Conservation (phyloP, 192 early-diverging fungal genomes). For the Entomortierella parvispora region DNA sequence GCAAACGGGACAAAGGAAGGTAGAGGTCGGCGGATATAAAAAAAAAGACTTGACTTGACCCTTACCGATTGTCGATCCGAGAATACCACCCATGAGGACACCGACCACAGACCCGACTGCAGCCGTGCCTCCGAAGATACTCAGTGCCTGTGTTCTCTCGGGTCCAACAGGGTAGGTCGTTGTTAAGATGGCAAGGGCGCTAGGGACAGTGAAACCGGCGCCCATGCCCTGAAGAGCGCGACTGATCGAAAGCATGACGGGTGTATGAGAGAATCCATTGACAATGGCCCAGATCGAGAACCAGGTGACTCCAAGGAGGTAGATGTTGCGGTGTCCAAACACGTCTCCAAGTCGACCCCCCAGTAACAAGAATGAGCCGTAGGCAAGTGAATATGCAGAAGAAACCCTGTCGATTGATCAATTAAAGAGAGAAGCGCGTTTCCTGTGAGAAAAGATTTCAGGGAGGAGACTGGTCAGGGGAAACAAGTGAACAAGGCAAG, state of each 20-base stretch:
- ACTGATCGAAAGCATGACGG: slow-evolving; percentile 16
- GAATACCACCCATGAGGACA: slow-evolving; percentile 23
- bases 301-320: slow-evolving; percentile 10
- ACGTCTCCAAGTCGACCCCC: slow-evolving; percentile 29
- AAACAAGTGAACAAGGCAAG: neutral
- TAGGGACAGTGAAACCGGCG: slow-evolving; percentile 34
- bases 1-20: no score
- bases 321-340: slow-evolving; percentile 30
- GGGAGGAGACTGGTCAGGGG: neutral
- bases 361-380: slow-evolving; percentile 25
- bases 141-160: slow-evolving; percentile 14
- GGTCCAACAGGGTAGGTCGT: slow-evolving; percentile 17
- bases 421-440: neutral
- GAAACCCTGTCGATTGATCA: neutral
- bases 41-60: no score
- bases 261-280: slow-evolving; percentile 18
- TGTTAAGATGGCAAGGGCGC: slow-evolving; percentile 24
- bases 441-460: neutral
- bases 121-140: slow-evolving; percentile 21
- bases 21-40: no score
- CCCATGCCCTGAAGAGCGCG: slow-evolving; percentile 33
- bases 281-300: slow-evolving; percentile 21
- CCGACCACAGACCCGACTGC: slow-evolving; percentile 26
- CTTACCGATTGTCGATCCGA: slow-evolving; percentile 17
- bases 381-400: slow-evolving; percentile 31